Percentiles rank a stretch among this genome's conserved stretches.
phyloP scores from a whole-genome alignment of 2,329 filamentous ascomycete species.

The Bipolaris bicolor region DNA sequence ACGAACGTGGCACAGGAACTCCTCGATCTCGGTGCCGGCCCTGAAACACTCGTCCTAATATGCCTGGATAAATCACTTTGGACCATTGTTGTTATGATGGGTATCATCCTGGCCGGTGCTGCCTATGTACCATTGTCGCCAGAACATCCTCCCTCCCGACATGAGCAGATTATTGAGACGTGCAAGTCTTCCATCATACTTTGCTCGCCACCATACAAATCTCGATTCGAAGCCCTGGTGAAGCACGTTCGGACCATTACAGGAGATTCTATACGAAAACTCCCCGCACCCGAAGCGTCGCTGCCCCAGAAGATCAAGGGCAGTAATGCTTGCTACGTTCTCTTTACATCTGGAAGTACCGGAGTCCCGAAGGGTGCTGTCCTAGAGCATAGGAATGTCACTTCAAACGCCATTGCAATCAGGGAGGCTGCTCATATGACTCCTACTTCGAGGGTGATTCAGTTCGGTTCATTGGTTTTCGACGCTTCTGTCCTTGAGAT shows the following conservation, averaged over 20 bases:
- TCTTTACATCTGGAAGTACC: slow-evolving; percentile 46
- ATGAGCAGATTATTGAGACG: slow-evolving; percentile 37
- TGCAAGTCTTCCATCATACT: slow-evolving; percentile 36
- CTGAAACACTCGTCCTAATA: slow-evolving; percentile 42
- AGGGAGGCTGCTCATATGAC: slow-evolving; percentile 37
- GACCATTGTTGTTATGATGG: slow-evolving; percentile 48
- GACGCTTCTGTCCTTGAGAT: slow-evolving; percentile 45
- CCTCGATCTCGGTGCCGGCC: slow-evolving; percentile 39
- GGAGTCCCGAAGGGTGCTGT: slow-evolving; percentile 43
- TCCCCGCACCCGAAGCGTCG: slow-evolving; percentile 16
- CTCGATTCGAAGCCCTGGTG: slow-evolving; percentile 25
- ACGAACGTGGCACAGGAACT: slow-evolving; percentile 39
- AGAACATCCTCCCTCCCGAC: slow-evolving; percentile 34
- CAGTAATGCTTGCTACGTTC: slow-evolving; percentile 34
- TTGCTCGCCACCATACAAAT: slow-evolving; percentile 34
- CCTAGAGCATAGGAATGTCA: slow-evolving; percentile 38
- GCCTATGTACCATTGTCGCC: slow-evolving; percentile 41
- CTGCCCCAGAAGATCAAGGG: slow-evolving; percentile 24
- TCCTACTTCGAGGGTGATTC: slow-evolving; percentile 39
- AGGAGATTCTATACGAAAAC: slow-evolving; percentile 22
- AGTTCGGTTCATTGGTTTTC: slow-evolving; percentile 46
- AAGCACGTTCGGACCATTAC: slow-evolving; percentile 27
- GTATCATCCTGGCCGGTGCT: slow-evolving; percentile 44
- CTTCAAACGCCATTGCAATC: slow-evolving; percentile 37
- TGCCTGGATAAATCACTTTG: slow-evolving; percentile 48